Base-by-base conservation (phyloP, 805 yeast genomes). In the Kurtzmaniella fragi region DNA sequence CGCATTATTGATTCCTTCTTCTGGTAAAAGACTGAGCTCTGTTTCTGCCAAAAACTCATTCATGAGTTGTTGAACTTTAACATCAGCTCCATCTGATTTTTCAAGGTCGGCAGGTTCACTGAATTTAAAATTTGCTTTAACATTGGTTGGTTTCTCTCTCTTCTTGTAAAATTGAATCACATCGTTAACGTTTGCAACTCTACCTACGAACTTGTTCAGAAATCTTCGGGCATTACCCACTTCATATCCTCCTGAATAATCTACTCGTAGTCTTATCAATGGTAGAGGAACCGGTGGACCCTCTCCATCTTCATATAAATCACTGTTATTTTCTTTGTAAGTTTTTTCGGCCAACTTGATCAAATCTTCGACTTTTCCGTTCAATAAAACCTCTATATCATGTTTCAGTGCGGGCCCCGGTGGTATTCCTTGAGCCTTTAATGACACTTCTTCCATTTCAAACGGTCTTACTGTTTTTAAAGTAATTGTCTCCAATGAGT, bases 211-310 rank as follows among this genome's bases (percentile, higher is more conserved):
- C 51, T 87, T 67, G 53, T 90, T 88, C 12, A 96, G 87, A 46
- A 93, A 87, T 45, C 96, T 65, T 38, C 95, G 70, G 0, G 95
- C 85, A 53, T 90, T 91, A 52, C 90, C 98, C 13, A 93, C 88
- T 48, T 89, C 96, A 52, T 77, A 91, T 4, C 90, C 95, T 1
- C 95, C 96, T 16, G 86, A 70, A 50, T 91, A 91, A 48, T 93
- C 97, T 0, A 90, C 96, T 28, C 89, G 67, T 13, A 93, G 58
- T 34, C 99, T 65, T 4, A 93, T 68, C 35, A 93, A 64, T 0
- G 99, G 99, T 15, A 90, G 61, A 0, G 95, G 93, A n/a, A 70
- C 52, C 28, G 41, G 35, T 4, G 38, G 28, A 25, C 27, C 33
- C 6, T 20, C 43, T 2, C 17, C 40, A 1, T 64, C 72, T 0